Base-by-base conservation (phyloP, 768 basidiomycete genomes). In the Pulveroboletus sp. region DNA sequence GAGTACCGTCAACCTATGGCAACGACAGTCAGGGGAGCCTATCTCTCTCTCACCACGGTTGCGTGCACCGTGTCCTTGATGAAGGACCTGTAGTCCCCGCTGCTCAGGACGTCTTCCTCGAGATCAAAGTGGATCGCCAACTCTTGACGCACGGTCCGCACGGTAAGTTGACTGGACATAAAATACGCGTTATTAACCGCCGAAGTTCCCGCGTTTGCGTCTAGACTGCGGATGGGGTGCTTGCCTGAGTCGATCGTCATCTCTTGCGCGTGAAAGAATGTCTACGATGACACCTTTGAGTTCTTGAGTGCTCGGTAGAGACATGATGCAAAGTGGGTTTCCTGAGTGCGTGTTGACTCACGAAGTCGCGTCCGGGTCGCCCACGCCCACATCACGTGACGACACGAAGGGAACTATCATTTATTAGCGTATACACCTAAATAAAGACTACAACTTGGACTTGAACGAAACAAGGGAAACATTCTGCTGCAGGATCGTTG, bases 111-210 rank as follows among this genome's bases (percentile, higher is more conserved):
- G 0, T 77, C 79, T 6, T 66, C 55, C 8, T 72, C 69, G n/a
- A 86, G 62, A 4, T 56, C 50, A 39, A 82, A 69, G 21, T 70
- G 56, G 24, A 67, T 57, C 64, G 84, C 83, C 1, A 85, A 46
- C n/a, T 70, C 58, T 48, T 68, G 62, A 11, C 83, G 76, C 24
- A 85, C 70, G 11, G 75, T 69, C 21, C 77, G 76, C 14, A 72
- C 72, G 2, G 83, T 83, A 26, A 71, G 49, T 49, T 69, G 40
- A 28, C 65, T 66, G 28, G 21, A 21, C 21, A 21, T 21, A 21
- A 21, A 21, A 21, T 12, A 37, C 8, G 26, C 43, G 44, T 49
- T 43, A 55, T 32, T 39, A 15, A 28, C 5, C n/a, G 28, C 17
- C 3, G 26, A 27, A 43, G 26, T 10, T n/a, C 17, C 14, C 7